Percentiles rank a stretch among this genome's conserved stretches.
Evolutionary conservation across 2,329 filamentous ascomycete species (phyloP).

Genomic region (Beauveria asiatica): DNA sequence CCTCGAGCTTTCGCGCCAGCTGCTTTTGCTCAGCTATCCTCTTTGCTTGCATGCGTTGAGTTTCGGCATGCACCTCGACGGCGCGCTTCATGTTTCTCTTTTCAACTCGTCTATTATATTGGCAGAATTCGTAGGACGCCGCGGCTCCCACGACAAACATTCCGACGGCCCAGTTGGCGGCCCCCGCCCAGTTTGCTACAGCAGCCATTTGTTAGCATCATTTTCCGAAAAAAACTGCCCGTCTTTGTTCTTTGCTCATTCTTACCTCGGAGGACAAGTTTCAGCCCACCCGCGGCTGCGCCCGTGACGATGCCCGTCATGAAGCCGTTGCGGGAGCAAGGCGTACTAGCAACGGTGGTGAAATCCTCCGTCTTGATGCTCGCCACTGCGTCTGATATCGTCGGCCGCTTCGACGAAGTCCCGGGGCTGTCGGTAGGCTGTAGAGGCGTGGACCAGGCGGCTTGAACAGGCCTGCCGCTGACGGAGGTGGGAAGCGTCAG

Average conservation of each 20-base stretch:
- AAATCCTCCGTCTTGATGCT: constrained; percentile 63
- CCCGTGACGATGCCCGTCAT: constrained; percentile 76
- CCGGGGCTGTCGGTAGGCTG: constrained; percentile 12
- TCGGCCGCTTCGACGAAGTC: constrained; percentile 23
- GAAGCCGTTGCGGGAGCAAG: constrained; percentile 76
- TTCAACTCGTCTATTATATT: constrained; percentile 64
- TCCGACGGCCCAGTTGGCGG: constrained; percentile 80
- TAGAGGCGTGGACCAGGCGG: constrained; percentile 6
- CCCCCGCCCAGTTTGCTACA: constrained; percentile 25
- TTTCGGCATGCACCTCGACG: constrained; percentile 55
- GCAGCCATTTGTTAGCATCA: background rate
- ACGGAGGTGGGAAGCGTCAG: constrained; percentile 3
- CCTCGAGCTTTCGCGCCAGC: constrained; percentile 28
- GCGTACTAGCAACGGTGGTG: constrained; percentile 63
- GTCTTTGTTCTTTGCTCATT: constrained; percentile 4
- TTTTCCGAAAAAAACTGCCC: no score
- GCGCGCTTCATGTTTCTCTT: constrained; percentile 76
- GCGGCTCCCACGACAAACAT: constrained; percentile 63
- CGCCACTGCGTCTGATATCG: constrained; percentile 53
- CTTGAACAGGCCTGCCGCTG: constrained; percentile 4
- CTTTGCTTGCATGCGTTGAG: constrained; percentile 38
- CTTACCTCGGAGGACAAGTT: constrained; percentile 68
- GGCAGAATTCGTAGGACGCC: constrained; percentile 75
- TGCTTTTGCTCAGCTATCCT: constrained; percentile 26
- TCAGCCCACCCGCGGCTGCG: constrained; percentile 64